Base-by-base conservation (phyloP, 441 rosid genomes). In the Biscutella auriculata region DNA sequence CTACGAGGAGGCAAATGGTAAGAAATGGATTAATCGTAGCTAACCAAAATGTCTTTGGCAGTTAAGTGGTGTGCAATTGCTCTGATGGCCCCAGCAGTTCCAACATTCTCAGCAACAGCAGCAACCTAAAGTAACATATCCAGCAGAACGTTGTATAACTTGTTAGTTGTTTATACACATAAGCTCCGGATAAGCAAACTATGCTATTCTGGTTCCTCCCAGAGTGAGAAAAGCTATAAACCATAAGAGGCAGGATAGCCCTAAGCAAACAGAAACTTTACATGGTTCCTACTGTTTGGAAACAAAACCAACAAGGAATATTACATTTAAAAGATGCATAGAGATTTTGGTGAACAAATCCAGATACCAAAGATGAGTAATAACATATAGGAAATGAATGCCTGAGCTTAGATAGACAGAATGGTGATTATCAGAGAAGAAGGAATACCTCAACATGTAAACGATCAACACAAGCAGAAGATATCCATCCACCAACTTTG, bases 71-170 rank as follows among this genome's bases (percentile, higher is more conserved):
- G 94, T 28, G 92, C 81, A 69, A 92, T 84, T 54, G 95, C 91
- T 63, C 92, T 83, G 73, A 92, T 73, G n/a, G 98, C 96, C 53
- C 89, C 98, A 66, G 92, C 96, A 19, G 98, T 82, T 67, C 94
- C 96, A 3, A 88, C 80, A 73, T 88, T 95, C 76, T 88, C 95
- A 25, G 92, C 79, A 64, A 92, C 96, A 8, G 89, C 77, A 73
- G 92, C 96, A 60, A 88, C 95, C 98, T 92, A 65, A 66, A 71
- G 71, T 33, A 17, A 65, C 13, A 51, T 28, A 68, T 28, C 8
- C 41, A 34, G 1, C 11, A 51, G 17, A 34, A n/a, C 12, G 15
- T 8, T 11, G 2, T 16, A 26, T 5, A 45, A 7, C 26, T 15
- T n/a, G 5, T 34, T 46, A 53, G 37, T 28, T 33, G 14, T 2